Conservation (phyloP, 441 rosid genomes). For the Adansonia grandidieri region DNA sequence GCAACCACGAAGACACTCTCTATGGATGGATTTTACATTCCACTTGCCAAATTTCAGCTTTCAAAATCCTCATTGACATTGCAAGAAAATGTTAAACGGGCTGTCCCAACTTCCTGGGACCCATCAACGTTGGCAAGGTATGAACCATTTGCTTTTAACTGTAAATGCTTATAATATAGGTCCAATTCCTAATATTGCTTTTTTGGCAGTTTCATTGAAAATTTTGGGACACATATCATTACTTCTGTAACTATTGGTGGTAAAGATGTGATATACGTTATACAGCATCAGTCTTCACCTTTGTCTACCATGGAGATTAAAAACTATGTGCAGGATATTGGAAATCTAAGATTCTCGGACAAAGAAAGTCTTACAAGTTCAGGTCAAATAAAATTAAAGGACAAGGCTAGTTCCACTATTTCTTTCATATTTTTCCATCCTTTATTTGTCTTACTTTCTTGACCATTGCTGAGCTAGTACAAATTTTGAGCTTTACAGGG, state of each 20-base stretch:
- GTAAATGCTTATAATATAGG: constrained; percentile 18
- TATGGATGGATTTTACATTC: constrained; percentile 58
- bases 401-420: constrained; percentile 57
- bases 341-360: constrained; percentile 63
- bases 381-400: constrained; percentile 58
- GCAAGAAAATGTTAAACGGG: constrained; percentile 53
- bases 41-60: constrained; percentile 61
- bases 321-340: constrained; percentile 63
- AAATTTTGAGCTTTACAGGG: constrained; percentile 42
- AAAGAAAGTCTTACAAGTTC: constrained; percentile 44
- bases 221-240: constrained; percentile 72
- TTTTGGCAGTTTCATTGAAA: constrained; percentile 68
- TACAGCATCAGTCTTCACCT: constrained; percentile 67
- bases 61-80: constrained; percentile 42
- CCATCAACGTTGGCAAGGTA: constrained; percentile 68
- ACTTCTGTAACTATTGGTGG: constrained; percentile 75
- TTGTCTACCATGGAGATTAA: constrained; percentile 62
- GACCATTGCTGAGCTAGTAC: constrained; percentile 12
- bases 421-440: constrained; percentile 20
- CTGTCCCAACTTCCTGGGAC: constrained; percentile 64
- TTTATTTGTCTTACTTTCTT: constrained; percentile 13
- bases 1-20: constrained; percentile 65
- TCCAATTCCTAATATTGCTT: constrained; percentile 27
- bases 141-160: constrained; percentile 14
- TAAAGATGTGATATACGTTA: constrained; percentile 66